A percentile compares a stretch with the other conserved stretches of the same genome.
Conservation (phyloP, 2,329 filamentous ascomycete genomes). For the Lithohypha guttulata region DNA sequence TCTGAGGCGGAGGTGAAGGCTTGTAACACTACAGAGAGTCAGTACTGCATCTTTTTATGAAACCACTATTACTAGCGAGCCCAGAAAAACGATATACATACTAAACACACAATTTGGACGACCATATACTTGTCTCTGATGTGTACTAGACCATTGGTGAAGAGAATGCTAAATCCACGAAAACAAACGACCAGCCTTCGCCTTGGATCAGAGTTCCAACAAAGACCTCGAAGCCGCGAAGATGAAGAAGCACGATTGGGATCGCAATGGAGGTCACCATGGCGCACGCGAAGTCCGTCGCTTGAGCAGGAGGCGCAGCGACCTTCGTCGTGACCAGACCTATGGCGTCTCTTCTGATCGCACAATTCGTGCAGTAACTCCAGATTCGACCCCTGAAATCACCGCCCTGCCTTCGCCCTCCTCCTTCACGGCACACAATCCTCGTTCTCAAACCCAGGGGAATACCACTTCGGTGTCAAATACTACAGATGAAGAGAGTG, state of each 20-base stretch:
- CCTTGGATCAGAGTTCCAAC: too few relatives aligned
- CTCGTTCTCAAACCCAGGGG: constrained; percentile 14
- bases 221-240: too few relatives aligned
- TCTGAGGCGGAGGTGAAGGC: too few relatives aligned
- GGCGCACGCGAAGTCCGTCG: constrained; percentile 5
- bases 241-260: constrained; percentile 27
- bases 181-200: too few relatives aligned
- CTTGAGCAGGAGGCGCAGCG: constrained; percentile 20
- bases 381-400: constrained; percentile 28
- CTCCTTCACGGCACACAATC: constrained; percentile 16
- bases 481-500: constrained; percentile 26
- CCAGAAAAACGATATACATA: too few relatives aligned
- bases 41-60: too few relatives aligned
- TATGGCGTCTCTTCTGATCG: constrained; percentile 34
- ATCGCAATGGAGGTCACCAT: constrained; percentile 23
- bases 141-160: too few relatives aligned
- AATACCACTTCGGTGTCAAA: constrained; percentile 19
- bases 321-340: constrained; percentile 19
- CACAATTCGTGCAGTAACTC: constrained; percentile 37
- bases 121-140: too few relatives aligned
- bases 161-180: too few relatives aligned
- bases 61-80: too few relatives aligned
- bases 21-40: too few relatives aligned
- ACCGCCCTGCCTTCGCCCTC: constrained; percentile 13
- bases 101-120: too few relatives aligned